Conservation (phyloP, 1,284 basidiomycete genomes). For the Boletus semigastroideus region DNA sequence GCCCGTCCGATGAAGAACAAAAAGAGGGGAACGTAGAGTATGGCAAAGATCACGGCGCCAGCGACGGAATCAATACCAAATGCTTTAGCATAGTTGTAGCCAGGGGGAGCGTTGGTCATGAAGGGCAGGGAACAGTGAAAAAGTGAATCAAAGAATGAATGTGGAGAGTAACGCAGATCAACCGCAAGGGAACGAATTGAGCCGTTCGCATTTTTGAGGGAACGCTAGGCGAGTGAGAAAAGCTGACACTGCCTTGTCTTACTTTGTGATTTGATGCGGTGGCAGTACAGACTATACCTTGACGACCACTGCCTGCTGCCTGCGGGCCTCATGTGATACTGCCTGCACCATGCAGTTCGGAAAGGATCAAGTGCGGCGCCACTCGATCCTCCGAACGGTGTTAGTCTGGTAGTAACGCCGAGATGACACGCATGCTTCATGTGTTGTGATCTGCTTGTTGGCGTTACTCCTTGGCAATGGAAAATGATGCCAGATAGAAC, state of each 20-base stretch:
- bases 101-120: constrained; percentile 20
- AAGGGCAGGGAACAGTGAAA: not conserved
- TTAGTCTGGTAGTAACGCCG: too few species aligned
- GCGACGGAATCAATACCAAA: constrained; percentile 44
- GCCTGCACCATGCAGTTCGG: too few species aligned
- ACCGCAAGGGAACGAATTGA: constrained; percentile 8
- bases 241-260: constrained; percentile 11
- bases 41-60: constrained; percentile 46
- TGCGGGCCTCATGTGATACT: too few species aligned
- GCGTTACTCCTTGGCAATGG: too few species aligned
- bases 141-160: not conserved
- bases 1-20: constrained; percentile 38
- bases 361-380: too few species aligned
- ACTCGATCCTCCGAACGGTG: too few species aligned
- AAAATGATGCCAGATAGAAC: too few species aligned
- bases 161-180: constrained; percentile 15
- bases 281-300: too few species aligned
- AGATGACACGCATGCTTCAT: too few species aligned
- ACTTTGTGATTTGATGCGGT: too few species aligned
- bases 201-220: constrained; percentile 15
- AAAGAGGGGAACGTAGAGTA: constrained; percentile 42
- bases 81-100: constrained; percentile 38
- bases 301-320: too few species aligned
- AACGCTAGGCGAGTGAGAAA: not conserved
- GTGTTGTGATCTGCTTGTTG: too few species aligned